Base-by-base conservation (phyloP, 768 basidiomycete genomes). In the Nidularia pulvinata region DNA sequence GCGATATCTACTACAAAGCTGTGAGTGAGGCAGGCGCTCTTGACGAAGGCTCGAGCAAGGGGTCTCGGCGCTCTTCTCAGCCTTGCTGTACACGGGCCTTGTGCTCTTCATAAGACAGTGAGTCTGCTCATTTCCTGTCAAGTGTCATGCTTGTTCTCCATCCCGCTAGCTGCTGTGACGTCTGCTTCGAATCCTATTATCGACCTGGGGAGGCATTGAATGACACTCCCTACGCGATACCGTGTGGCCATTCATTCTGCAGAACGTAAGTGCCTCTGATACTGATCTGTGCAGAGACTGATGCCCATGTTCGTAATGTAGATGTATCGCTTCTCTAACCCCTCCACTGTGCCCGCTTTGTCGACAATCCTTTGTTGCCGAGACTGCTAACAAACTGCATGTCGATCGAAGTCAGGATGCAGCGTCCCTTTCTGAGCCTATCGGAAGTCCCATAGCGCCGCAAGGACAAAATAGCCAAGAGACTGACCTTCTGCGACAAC, bases 221-320 rank as follows among this genome's bases (percentile, higher is more conserved):
- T 42, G 77, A 78, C 61, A 73, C 80, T 46, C 89, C 88, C 5
- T 82, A 88, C 65, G 85, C 82, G 10, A 89, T 91, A 57, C 79
- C 84, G 33, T 92, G 89, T 61, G 89, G 89, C 37, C 88, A 91
- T 67, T 79, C 88, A 36, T 90, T 91, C 73, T 91, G 89, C 65
- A 74, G 74, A 63, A 66, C 71, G 88, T 89, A 63, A 65, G 86
- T 78, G 19, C 19, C 19, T 19, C 19, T 39, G 37, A 39, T 16
- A 16, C 10, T 39, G 10, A 10, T 39, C 10, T 16, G 37, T 16
- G 37, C 37, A 39, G 16, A 16, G 37, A 16, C 16, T 39, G 10
- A 10, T 39, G 37, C 16, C 10, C 37, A 10, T 39, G 16, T 39
- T 16, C 16, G 37, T 39, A 10, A 39, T 39, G 10, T 16, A 39